Conservation (phyloP, 139 green algal genomes). For the Spirogloea muscicola region DNA sequence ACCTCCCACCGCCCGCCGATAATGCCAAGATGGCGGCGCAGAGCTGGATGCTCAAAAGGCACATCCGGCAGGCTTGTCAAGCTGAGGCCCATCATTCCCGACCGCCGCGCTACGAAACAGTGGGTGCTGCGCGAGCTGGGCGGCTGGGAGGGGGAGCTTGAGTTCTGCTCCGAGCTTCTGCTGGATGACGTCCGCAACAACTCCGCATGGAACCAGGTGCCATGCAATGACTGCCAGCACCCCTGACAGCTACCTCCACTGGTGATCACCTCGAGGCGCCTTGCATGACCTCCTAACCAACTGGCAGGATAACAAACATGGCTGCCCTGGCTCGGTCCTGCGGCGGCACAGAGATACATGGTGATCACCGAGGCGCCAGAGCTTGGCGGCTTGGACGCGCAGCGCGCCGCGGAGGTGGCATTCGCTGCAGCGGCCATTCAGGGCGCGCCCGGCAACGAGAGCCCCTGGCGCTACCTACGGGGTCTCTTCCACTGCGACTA, state of each 20-base stretch:
- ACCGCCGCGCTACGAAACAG: too few species aligned
- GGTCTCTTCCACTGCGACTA: constrained; percentile 44
- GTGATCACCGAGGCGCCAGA: constrained; percentile 16
- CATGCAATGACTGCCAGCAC: too few species aligned
- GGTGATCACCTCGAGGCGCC: too few species aligned
- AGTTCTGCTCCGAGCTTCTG: constrained; percentile 43
- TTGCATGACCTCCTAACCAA: too few species aligned
- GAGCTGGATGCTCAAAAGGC: too few species aligned
- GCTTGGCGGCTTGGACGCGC: not conserved
- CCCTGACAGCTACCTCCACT: too few species aligned
- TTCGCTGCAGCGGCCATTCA: constrained; percentile 23
- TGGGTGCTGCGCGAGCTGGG: constrained; percentile 49
- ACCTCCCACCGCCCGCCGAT: too few species aligned
- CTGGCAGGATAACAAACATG: too few species aligned
- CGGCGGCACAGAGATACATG: constrained; percentile 34
- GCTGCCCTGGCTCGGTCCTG: too few species aligned
- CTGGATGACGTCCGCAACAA: constrained; percentile 48
- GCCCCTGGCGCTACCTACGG: constrained; percentile 49
- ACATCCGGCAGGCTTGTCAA: too few species aligned
- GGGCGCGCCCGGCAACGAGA: constrained; percentile 48
- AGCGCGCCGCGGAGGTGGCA: constrained; percentile 19
- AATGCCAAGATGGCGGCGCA: too few species aligned
- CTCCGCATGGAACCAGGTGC: constrained; percentile 47
- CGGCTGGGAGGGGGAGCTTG: constrained; percentile 44
- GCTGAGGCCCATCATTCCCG: too few species aligned